Evolutionary conservation across 345 rosid species (phyloP).

Genomic region (Xanthoceras sorbifolium): DNA sequence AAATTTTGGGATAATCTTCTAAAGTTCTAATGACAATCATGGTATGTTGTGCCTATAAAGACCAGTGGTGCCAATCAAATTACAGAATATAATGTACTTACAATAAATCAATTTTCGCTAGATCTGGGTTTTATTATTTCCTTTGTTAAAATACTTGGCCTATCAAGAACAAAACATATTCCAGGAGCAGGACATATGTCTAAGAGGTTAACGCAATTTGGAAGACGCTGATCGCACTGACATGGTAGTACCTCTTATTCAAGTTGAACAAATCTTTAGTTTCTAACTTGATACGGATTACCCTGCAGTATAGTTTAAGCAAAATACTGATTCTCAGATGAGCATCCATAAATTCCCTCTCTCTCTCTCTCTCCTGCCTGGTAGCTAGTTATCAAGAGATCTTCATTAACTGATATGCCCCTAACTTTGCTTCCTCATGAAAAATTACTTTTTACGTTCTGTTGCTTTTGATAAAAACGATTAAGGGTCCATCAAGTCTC

Average conservation of each 20-base stretch:
- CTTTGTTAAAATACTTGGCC: not conserved
- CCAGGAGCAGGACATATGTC: not conserved
- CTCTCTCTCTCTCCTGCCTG: too few species aligned
- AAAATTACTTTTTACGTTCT: not conserved
- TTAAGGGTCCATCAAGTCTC: too few species aligned
- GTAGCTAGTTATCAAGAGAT: too few species aligned
- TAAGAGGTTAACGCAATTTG: too few species aligned
- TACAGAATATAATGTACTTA: not conserved
- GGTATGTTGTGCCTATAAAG: not conserved
- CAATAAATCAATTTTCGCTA: not conserved
- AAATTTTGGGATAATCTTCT: not conserved
- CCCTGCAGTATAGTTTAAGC: too few species aligned
- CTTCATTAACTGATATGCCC: too few species aligned
- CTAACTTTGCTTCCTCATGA: not conserved
- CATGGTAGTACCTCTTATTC: too few species aligned
- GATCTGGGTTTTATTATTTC: not conserved
- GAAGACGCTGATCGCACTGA: too few species aligned
- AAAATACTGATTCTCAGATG: too few species aligned
- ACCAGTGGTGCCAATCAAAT: not conserved
- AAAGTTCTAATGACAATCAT: not conserved
- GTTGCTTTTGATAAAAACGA: not conserved
- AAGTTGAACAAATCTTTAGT: too few species aligned
- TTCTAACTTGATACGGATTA: too few species aligned
- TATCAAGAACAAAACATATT: not conserved
- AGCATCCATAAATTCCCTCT: too few species aligned